Conservation (phyloP, 179 eudicot species). For the Beta macrorhiza region DNA sequence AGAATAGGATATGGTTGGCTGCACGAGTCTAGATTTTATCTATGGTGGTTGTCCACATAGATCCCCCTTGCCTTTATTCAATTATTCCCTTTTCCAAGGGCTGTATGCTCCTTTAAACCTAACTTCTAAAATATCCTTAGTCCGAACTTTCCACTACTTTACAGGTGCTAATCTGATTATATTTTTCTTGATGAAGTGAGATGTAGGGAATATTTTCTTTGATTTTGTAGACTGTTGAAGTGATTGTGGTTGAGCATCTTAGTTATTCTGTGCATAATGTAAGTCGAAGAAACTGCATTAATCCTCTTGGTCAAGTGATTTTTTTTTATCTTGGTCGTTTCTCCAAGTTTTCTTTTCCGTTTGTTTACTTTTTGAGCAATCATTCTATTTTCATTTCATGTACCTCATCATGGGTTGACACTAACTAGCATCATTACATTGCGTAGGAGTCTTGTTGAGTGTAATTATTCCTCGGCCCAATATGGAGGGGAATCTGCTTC, state of each 20-base stretch:
- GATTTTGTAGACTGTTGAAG: not conserved
- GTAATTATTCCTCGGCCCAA: slow-evolving; percentile 5
- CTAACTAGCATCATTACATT: not conserved
- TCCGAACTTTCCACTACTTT: too few relatives aligned
- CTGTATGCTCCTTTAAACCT: too few relatives aligned
- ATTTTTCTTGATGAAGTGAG: too few relatives aligned
- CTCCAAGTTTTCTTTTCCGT: not conserved
- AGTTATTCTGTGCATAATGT: not conserved
- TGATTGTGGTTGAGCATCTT: not conserved
- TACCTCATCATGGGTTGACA: not conserved
- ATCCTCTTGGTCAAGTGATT: not conserved
- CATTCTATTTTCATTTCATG: not conserved
- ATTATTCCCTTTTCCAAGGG: too few relatives aligned
- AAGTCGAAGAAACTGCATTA: not conserved
- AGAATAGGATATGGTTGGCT: too few relatives aligned
- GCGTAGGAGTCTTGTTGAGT: not conserved
- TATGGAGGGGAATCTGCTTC: slow-evolving; percentile 7
- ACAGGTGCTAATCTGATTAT: too few relatives aligned
- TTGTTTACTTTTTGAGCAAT: not conserved
- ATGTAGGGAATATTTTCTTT: not conserved
- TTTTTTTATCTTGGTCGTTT: too few relatives aligned
- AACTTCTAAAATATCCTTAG: too few relatives aligned
- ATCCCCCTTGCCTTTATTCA: too few relatives aligned
- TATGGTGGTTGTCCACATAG: too few relatives aligned
- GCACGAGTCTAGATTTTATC: too few relatives aligned